Conservation (phyloP, 768 basidiomycete species). For the Mrakia gelida region DNA sequence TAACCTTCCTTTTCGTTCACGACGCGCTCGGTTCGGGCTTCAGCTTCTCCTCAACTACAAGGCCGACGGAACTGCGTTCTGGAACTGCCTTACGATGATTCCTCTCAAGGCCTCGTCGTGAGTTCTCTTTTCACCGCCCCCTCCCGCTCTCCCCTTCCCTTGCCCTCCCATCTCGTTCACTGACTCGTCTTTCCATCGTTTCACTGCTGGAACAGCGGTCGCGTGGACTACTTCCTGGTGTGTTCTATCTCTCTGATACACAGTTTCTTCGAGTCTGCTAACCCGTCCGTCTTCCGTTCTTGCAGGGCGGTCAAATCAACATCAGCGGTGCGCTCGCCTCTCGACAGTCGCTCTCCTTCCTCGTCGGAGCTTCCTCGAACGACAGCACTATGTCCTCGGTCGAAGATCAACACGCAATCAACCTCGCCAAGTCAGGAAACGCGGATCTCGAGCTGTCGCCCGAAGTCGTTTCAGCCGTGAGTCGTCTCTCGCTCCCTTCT, state of each 20-base stretch:
- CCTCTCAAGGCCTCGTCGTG: constrained; percentile 15
- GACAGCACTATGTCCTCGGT: background rate
- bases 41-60: constrained; percentile 18
- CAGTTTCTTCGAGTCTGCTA: background rate
- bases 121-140: background rate
- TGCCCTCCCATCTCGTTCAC: background rate
- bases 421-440: constrained; percentile 2
- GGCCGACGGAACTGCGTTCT: background rate
- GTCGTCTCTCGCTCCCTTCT: too few species aligned
- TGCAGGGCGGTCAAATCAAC: constrained; percentile 12
- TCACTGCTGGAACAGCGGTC: background rate
- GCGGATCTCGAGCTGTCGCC: constrained; percentile 9
- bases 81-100: constrained; percentile 19
- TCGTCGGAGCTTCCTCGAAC: background rate
- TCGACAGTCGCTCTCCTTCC: constrained; percentile 8
- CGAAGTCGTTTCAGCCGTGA: background rate
- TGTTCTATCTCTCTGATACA: background rate
- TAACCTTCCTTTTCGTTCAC: background rate
- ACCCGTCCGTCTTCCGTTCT: background rate
- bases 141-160: background rate
- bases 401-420: constrained; percentile 9
- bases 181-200: background rate
- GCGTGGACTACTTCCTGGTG: background rate
- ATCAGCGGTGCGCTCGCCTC: constrained; percentile 1
- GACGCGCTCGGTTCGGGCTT: background rate